phyloP scores from a whole-genome alignment of 2,329 filamentous ascomycete species.

The Immersiporthe knoxdaviesiana region DNA sequence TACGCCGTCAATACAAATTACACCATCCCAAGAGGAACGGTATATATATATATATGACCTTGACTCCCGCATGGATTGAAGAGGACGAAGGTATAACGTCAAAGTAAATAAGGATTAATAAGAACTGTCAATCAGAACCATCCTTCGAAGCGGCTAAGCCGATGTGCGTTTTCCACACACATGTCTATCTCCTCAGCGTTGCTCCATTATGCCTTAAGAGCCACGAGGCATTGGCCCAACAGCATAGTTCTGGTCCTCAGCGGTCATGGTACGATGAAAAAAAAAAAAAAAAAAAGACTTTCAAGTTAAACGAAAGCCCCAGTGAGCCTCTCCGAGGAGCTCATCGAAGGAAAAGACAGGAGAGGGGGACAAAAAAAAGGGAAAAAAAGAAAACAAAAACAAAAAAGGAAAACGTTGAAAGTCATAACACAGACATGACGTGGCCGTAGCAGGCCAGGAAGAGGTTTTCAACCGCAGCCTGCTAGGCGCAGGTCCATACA shows the following conservation, averaged over 20 bases:
- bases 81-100: not conserved
- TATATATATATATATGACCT: not conserved
- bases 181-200: conserved; percentile 7
- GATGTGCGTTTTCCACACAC: not conserved
- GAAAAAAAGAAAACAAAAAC: not conserved
- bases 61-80: not conserved
- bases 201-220: not conserved
- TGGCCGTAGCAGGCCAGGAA: no score
- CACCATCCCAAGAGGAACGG: not conserved
- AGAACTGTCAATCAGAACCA: not conserved
- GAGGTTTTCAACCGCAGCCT: not conserved
- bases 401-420: not conserved
- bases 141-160: not conserved
- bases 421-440: conserved; percentile 8
- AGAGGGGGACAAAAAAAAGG: not conserved
- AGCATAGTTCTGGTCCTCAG: not conserved
- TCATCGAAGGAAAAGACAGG: no score
- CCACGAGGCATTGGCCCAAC: not conserved
- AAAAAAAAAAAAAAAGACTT: not conserved
- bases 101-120: not conserved
- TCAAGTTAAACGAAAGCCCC: no score
- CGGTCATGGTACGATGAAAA: not conserved
- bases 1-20: not conserved
- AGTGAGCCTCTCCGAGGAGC: no score
- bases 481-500: not conserved